phyloP scores from a whole-genome alignment of 257 asterid species.

The Solanum clarkiae region DNA sequence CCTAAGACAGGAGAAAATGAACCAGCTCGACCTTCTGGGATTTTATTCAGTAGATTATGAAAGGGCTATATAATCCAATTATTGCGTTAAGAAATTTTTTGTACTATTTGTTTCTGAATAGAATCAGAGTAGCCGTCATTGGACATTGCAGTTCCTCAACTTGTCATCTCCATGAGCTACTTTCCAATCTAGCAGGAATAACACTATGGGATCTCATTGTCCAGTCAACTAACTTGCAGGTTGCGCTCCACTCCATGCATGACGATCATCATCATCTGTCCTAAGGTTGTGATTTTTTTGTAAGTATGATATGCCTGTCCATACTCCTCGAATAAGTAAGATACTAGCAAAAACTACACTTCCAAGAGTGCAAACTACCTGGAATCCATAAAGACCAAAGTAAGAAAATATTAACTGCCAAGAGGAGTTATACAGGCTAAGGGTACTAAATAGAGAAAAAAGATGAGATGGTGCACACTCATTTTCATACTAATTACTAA shows the following conservation, averaged over 20 bases:
- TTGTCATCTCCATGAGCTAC: neutral
- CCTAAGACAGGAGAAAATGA: neutral
- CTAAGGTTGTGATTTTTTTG: constrained; percentile 52
- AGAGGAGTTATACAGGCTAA: neutral
- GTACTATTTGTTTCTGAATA: neutral
- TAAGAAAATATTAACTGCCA: neutral
- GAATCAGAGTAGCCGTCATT: neutral
- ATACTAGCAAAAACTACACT: constrained; percentile 70
- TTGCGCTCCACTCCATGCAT: constrained; percentile 44
- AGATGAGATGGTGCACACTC: neutral
- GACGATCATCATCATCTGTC: constrained; percentile 54
- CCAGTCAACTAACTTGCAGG: constrained; percentile 30
- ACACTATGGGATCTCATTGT: neutral
- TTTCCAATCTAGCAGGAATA: neutral
- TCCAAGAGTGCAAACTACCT: constrained; percentile 96
- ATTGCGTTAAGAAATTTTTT: neutral
- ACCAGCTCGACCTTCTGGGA: neutral
- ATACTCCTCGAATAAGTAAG: constrained; percentile 62
- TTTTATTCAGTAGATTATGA: neutral
- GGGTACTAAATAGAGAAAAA: neutral
- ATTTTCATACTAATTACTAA: neutral
- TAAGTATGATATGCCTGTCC: constrained; percentile 71
- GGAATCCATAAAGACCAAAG: neutral
- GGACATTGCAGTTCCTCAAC: neutral
- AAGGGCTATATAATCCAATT: neutral